Base-by-base conservation (phyloP, 31 red algal species). In the Asparagopsis taxiformis region DNA sequence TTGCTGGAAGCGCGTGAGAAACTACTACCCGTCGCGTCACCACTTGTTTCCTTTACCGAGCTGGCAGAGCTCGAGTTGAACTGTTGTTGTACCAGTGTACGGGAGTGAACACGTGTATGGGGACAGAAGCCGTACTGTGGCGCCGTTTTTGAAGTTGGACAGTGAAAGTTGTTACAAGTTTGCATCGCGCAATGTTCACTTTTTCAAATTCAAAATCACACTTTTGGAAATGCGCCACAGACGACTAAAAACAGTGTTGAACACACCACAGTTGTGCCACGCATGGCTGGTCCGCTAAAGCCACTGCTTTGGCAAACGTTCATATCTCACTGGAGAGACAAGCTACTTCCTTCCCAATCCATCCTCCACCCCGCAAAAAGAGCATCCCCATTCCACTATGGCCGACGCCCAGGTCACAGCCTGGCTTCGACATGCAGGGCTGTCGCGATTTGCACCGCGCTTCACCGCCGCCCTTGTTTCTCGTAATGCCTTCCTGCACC, bases 391-490 rank as follows among this genome's bases (percentile, higher is more conserved):
- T 28, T 58, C 58, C 29, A 35, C 35, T 20, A 83, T 83, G 79
- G 33, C 65, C 55, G 80, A 77, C 64, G 54, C 83, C 0, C 71
- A 88, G 61, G 83, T 88, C 31, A 62, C 66, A 9, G 57, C 65
- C 11, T 88, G 83, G 83, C 72, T 88, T 13, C 72, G 72, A 10
- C 51, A 60, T 63, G 72, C 83, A 63, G 83, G 83, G 8, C 83
- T 88, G 4, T 88, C 83, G 0, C 83, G 83, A 17, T 77, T 77
- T 52, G 35, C 38, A 17, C 65, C 83, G 29, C 83, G 83, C 54
- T 88, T 88, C 48, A 50, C 31, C 50, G 83, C 83, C 46, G 83
- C 83, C 2, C n/a, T 33, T 9, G 38, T 88, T n/a, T 69, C 83
- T 0, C 36, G 69, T 1, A 3, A 48, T n/a, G 29, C 31, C n/a